Percentiles rank a stretch among this genome's conserved stretches.
Evolutionary conservation across 2,329 filamentous ascomycete species (phyloP).

Genomic region (Cladosporium sp.): DNA sequence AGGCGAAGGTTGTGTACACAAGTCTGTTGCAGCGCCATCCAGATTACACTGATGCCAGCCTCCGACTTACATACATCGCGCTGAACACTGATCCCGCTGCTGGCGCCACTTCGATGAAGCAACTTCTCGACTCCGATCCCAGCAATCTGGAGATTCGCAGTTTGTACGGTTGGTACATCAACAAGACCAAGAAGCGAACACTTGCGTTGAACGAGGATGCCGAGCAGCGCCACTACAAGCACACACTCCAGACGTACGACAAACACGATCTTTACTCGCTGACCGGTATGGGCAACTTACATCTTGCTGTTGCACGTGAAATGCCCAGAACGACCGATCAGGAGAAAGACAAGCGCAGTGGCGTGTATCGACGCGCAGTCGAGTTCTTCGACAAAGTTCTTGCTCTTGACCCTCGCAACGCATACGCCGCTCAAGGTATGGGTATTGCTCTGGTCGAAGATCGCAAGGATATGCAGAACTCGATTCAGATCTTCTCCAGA

Average conservation of each 20-base stretch:
- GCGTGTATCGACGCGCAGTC: conserved; percentile 83
- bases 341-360: conserved; percentile 85
- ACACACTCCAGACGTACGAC: conserved; percentile 88
- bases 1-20: conserved; percentile 85
- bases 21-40: conserved; percentile 74
- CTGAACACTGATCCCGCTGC: conserved; percentile 75
- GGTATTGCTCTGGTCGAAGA: conserved; percentile 93
- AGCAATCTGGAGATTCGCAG: conserved; percentile 87
- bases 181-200: conserved; percentile 78
- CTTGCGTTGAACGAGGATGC: conserved; percentile 80
- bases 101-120: conserved; percentile 78
- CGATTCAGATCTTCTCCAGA: conserved; percentile 83
- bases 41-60: conserved; percentile 88
- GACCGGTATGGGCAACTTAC: conserved; percentile 96
- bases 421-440: conserved; percentile 92
- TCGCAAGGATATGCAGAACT: conserved; percentile 79
- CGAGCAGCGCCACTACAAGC: conserved; percentile 92
- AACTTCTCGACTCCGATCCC: conserved; percentile 79
- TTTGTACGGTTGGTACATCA: conserved; percentile 92
- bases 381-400: conserved; percentile 98
- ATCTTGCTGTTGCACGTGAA: conserved; percentile 80
- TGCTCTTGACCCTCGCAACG: conserved; percentile 90
- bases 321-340: conserved; percentile 87
- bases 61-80: conserved; percentile 84
- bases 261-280: conserved; percentile 98